A percentile compares a stretch with the other conserved stretches of the same genome.
Evolutionary conservation across 495 filamentous ascomycete species (phyloP).

Genomic region (Viridothelium virens): DNA sequence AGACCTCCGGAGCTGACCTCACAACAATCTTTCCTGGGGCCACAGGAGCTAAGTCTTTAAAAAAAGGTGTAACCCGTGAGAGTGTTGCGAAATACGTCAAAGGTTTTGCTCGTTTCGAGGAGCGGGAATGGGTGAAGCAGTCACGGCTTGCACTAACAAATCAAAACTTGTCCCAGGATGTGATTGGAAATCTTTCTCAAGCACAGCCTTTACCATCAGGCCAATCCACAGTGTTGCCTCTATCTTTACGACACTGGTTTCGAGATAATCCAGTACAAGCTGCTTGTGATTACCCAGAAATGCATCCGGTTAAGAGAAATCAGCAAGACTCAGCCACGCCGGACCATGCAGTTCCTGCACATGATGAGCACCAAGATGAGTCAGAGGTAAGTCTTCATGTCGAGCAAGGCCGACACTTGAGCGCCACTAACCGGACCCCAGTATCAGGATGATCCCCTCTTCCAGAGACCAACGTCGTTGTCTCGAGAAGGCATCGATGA

Average conservation of each 20-base stretch:
- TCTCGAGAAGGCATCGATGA: background rate
- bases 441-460: too few relatives aligned
- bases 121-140: slow-evolving; percentile 17
- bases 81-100: slow-evolving; percentile 25
- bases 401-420: too few relatives aligned
- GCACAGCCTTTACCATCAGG: background rate
- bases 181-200: slow-evolving; percentile 12
- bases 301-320: background rate
- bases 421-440: background rate
- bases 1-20: slow-evolving; percentile 26
- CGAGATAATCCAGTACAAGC: background rate
- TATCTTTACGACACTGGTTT: background rate
- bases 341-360: background rate
- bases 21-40: slow-evolving; percentile 27
- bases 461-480: background rate
- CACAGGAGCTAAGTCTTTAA: slow-evolving; percentile 20
- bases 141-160: background rate
- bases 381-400: too few relatives aligned
- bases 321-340: background rate
- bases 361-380: too few relatives aligned
- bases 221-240: background rate
- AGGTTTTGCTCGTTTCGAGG: slow-evolving; percentile 27
- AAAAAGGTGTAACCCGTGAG: slow-evolving; percentile 22
- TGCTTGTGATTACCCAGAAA: background rate
- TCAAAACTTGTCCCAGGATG: slow-evolving; percentile 4